Evolutionary conservation across 2,329 filamentous ascomycete genomes (phyloP).

Genomic region (Xylariaceae sp.): DNA sequence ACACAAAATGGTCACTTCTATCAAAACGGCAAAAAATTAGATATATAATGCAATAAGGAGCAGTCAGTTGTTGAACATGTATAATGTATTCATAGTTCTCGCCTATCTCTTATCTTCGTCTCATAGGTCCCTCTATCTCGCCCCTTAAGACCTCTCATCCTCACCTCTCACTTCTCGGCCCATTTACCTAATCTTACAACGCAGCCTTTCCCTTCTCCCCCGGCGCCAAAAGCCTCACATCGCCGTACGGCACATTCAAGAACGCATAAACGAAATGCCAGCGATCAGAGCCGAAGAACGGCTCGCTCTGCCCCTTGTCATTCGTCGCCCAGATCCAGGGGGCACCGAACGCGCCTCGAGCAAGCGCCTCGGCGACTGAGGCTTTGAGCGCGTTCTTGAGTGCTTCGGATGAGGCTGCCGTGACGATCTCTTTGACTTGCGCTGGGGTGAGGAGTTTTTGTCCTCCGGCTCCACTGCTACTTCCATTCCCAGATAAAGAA

Average conservation of each 20-base stretch:
- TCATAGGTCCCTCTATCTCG: too few species aligned
- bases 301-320: slow-evolving; percentile 56
- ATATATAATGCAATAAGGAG: too few species aligned
- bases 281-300: slow-evolving; percentile 75
- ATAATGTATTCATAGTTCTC: too few species aligned
- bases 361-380: slow-evolving; percentile 58
- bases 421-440: slow-evolving; percentile 55
- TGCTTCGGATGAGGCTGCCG: slow-evolving; percentile 44
- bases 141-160: too few species aligned
- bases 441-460: slow-evolving; percentile 44
- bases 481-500: not conserved
- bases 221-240: slow-evolving; percentile 43
- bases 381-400: slow-evolving; percentile 45
- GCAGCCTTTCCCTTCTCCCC: slow-evolving; percentile 35
- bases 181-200: slow-evolving; percentile 20
- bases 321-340: slow-evolving; percentile 72
- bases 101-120: too few species aligned
- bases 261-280: slow-evolving; percentile 67
- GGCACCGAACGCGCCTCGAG: slow-evolving; percentile 67
- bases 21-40: too few species aligned
- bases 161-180: not conserved
- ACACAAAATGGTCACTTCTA: too few species aligned
- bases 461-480: too few species aligned
- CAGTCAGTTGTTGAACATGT: too few species aligned
- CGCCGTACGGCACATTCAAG: slow-evolving; percentile 56